phyloP scores from a whole-genome alignment of 176 grass and related monocot genomes.

The Musa itinerans region DNA sequence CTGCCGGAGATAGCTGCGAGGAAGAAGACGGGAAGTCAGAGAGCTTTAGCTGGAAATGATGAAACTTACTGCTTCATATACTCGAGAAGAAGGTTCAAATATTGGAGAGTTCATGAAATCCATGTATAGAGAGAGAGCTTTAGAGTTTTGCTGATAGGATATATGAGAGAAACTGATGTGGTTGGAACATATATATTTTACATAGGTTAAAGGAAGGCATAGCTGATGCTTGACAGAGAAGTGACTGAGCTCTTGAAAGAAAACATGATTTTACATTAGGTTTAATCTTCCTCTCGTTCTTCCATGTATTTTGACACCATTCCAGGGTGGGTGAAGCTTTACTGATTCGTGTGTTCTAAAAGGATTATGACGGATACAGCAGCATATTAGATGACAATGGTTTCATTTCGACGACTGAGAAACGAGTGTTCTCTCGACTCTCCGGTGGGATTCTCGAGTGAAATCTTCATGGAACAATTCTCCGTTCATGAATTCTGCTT shows the following conservation, averaged over 20 bases:
- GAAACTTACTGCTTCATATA: background rate
- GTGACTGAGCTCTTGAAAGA: background rate
- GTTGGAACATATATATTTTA: background rate
- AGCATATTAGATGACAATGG: too few species aligned
- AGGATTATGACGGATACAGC: too few species aligned
- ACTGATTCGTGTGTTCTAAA: too few species aligned
- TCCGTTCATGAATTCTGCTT: too few species aligned
- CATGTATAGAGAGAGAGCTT: background rate
- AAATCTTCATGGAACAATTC: too few species aligned
- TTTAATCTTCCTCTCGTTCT: background rate
- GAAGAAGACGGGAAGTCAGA: slow-evolving; percentile 61
- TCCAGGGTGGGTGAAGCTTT: background rate
- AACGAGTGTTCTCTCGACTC: too few species aligned
- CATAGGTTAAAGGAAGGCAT: background rate
- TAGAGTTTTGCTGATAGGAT: background rate
- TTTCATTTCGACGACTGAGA: too few species aligned
- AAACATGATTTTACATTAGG: background rate
- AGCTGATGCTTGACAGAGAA: background rate
- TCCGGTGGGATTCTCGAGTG: too few species aligned
- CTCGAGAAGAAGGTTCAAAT: background rate
- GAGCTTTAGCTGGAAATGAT: slow-evolving; percentile 61
- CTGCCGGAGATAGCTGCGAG: slow-evolving; percentile 31
- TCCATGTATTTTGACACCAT: background rate
- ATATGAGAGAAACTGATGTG: background rate
- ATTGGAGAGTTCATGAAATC: background rate